Evolutionary conservation across 192 early-diverging fungal genomes (phyloP), one percentile per base, ranked within the genome.

Genomic region (Linnemannia zychae): DNA sequence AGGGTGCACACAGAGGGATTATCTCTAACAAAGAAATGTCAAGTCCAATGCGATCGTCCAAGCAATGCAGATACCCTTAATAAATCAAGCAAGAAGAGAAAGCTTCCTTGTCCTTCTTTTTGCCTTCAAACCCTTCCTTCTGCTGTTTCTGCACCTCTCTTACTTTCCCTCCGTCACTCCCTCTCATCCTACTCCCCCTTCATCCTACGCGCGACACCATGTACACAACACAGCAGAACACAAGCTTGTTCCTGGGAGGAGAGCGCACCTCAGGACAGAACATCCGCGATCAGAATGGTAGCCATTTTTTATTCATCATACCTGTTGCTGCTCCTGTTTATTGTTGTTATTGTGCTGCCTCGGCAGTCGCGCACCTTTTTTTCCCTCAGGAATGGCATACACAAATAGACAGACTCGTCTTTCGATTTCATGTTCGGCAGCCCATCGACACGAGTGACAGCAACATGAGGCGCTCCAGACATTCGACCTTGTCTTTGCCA

Each of bases 211-310:
- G 22, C 60, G 28, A 63, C 70, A 77, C 11, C 53, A 91, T 91
- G 91, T 91, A 87, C 72, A 70, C 87, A 67, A 49, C 83, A 60
- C 85, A 88, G 76, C 88, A 87, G 82, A 88, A 38, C 71, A 67
- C 79, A 38, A 92, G 94, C 12, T 89, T 97, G 76, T 92, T 93
- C 76, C 93, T 97, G 80, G 96, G 96, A 78, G 98, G 98, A 72
- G 91, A 95, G 78, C 93, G 98, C 57, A 94, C 94, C 66, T 96
- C 97, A 17, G 98, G 98, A 47, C 94, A 94, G 81, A 97, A 98
- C 81, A 95, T 99, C 66, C 93, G 98, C 52, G 90, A 93, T 77
- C 96, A 97, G 81, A 99, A 99, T 93, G 98, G 98, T 99, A 92
- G 68, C 89, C 53, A 13, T 71, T 50, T 16, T 44, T 44, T 44